phyloP scores from a whole-genome alignment of 352 stramenopile genomes.

The Phytophthora agathidicida region DNA sequence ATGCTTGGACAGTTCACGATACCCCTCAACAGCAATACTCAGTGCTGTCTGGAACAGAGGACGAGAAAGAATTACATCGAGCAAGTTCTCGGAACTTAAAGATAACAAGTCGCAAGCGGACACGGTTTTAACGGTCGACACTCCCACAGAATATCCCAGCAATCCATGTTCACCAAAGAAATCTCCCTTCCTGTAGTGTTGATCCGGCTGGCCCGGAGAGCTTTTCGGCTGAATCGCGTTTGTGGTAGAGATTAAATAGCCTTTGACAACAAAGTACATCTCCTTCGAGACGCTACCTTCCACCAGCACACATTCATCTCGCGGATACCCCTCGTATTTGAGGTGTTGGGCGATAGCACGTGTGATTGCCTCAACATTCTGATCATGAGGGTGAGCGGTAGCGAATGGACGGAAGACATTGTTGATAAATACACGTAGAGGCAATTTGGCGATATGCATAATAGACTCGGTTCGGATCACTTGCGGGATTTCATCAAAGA shows the following conservation, averaged over 20 bases:
- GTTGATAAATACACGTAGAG: conserved; percentile 43
- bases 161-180: conserved; percentile 70
- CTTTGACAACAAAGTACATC: conserved; percentile 80
- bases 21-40: conserved; percentile 51
- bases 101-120: conserved; percentile 28
- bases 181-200: conserved; percentile 47
- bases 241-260: conserved; percentile 40
- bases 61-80: conserved; percentile 47
- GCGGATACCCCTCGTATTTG: conserved; percentile 68
- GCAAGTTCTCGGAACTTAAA: conserved; percentile 49
- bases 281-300: conserved; percentile 69
- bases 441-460: conserved; percentile 44
- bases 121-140: conserved; percentile 38
- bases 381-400: conserved; percentile 29
- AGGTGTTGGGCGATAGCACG: conserved; percentile 51
- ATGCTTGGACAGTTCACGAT: conserved; percentile 47
- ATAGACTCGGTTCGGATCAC: conserved; percentile 62
- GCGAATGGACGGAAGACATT: conserved; percentile 54
- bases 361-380: conserved; percentile 41
- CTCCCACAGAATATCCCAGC: conserved; percentile 55
- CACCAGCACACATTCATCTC: conserved; percentile 62
- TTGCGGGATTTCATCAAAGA: conserved; percentile 59
- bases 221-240: conserved; percentile 4
- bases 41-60: conserved; percentile 30
- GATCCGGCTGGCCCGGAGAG: no score